Base-by-base conservation (phyloP, 2,329 filamentous ascomycete genomes). In the Pseudopithomyces chartarum region DNA sequence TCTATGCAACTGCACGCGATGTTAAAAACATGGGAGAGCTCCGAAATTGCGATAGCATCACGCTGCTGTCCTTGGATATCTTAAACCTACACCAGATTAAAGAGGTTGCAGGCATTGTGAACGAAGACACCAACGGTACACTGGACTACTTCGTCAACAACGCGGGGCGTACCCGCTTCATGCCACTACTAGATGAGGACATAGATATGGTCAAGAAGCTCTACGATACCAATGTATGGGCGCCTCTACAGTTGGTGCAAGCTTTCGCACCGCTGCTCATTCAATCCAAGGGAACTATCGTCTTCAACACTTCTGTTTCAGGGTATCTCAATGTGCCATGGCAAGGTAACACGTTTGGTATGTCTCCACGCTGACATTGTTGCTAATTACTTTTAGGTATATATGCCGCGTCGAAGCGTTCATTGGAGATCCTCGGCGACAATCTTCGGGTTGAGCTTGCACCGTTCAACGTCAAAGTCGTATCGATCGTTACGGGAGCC, bases 1-100 rank as follows among this genome's bases (percentile, higher is more conserved):
- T 82, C 55, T 78, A 75, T 59, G 80, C 78, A 2, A 80, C 79
- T 1, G 73, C 75, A 4, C 76, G 79, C 13, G 66, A 75, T 43
- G 58, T 62, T 1, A 20, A 64, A n/a, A 78, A 77, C 51, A 67
- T 76, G 7, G 52, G 40, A 6, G 19, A 11, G 26, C 45, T 26
- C 2, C 17, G 2, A 40, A 34, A 15, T 22, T 36, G 33, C 2
- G 19, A 55, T 1, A 67, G 67, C 20, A 65, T 74, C 20, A 69
- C 70, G n/a, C 10, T 58, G 1, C 19, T 64, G 2, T 22, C 45
- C 2, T 56, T 66, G 1, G 62, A 67, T 26, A 52, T 60, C 2
- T 56, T 50, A 1, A n/a, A 34, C n/a, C 20, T 47, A 6, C 20
- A 44, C 4, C 36, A 50, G 1, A 58, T 67, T 20, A 20, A 15